These are phyloP conservation scores for Eucalyptus rudis DNA, from an alignment of 345 rosid species.

Conservation along the genomic window DNA sequence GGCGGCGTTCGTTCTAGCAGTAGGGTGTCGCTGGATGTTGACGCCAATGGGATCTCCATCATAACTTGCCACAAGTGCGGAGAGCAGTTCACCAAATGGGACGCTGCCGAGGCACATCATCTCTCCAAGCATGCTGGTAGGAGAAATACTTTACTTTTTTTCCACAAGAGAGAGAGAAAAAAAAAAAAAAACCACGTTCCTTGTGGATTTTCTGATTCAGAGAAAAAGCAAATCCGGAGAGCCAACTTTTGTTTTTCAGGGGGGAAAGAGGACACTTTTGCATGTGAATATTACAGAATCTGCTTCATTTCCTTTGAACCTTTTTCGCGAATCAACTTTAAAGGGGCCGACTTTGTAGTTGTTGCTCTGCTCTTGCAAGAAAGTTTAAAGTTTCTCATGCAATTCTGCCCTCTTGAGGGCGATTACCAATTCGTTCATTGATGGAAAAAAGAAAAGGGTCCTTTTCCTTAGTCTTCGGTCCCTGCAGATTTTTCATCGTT, in stretches of 20 bases:
- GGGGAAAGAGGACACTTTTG: not conserved
- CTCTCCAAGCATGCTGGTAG: slow-evolving; percentile 97
- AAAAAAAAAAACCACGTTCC: not conserved
- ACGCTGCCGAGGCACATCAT: slow-evolving; percentile 95
- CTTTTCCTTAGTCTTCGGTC: not conserved
- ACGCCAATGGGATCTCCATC: slow-evolving; percentile 36
- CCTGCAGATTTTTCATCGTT: not conserved
- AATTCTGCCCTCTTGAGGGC: not conserved
- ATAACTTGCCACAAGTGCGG: slow-evolving; percentile 96
- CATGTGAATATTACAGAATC: not conserved
- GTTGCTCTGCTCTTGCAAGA: not conserved
- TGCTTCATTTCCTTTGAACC: not conserved
- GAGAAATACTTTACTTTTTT: not conserved
- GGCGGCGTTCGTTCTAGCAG: slow-evolving; percentile 6
- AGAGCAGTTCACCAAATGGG: slow-evolving; percentile 82
- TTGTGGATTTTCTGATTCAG: not conserved
- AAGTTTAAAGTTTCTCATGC: not conserved
- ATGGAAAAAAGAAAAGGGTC: not conserved
- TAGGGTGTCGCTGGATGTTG: slow-evolving; percentile 51
- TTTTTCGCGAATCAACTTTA: not conserved
- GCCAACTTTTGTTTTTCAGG: not conserved
- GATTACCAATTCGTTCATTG: not conserved
- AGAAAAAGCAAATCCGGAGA: not conserved
- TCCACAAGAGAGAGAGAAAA: too few species aligned
- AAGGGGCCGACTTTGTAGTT: not conserved